Evolutionary conservation across 2,329 filamentous ascomycete genomes (phyloP).

Genomic region (Ophiobolus disseminans): DNA sequence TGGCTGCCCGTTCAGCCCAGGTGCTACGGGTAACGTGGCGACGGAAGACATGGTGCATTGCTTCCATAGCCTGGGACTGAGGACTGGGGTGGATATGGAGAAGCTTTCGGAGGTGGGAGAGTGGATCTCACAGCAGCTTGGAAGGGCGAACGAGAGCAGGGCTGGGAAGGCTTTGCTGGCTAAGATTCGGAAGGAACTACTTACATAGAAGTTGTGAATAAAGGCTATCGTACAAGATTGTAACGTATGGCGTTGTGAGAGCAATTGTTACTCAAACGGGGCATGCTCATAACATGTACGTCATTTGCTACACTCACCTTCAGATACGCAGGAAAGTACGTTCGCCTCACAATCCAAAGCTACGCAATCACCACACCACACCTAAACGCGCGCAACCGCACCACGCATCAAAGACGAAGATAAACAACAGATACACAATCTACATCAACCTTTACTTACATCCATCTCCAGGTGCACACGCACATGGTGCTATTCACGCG

Average conservation of each 20-base stretch:
- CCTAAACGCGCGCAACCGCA: too few relatives aligned
- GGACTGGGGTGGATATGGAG: conserved; percentile 68
- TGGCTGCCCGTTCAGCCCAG: conserved; percentile 84
- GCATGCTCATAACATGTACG: too few relatives aligned
- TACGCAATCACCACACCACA: too few relatives aligned
- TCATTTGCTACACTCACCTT: too few relatives aligned
- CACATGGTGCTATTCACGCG: too few relatives aligned
- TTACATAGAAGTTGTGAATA: neutral
- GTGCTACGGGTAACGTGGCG: conserved; percentile 84
- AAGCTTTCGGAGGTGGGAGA: conserved; percentile 46
- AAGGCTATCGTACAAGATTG: neutral
- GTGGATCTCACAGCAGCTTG: conserved; percentile 49
- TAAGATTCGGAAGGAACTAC: conserved; percentile 29
- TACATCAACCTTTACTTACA: too few relatives aligned
- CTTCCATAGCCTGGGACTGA: conserved; percentile 74
- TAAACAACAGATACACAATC: too few relatives aligned
- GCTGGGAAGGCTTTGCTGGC: conserved; percentile 49
- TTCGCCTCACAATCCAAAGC: too few relatives aligned
- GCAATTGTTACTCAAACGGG: neutral
- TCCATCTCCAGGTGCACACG: neutral
- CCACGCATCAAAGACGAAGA: too few relatives aligned
- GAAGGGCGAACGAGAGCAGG: conserved; percentile 46
- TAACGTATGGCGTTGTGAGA: neutral
- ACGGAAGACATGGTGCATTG: conserved; percentile 85
- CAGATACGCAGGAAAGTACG: too few relatives aligned